Percentiles rank a stretch among this genome's conserved stretches.
Conservation (phyloP, 371 early-diverging fungal species). For the Basidiobolus meristosporus region DNA sequence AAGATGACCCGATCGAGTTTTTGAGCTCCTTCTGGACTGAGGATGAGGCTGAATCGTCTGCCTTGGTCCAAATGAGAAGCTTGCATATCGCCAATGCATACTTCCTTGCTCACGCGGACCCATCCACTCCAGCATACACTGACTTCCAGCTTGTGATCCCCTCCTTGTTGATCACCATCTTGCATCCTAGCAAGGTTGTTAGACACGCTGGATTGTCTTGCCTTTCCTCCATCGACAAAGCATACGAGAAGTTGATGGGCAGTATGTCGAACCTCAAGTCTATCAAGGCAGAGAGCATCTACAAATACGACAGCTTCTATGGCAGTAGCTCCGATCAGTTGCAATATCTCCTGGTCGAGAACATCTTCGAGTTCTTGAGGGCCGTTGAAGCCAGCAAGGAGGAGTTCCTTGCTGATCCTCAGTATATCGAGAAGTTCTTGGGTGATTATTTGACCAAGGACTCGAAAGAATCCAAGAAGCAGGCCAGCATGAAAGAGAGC, state of each 20-base stretch:
- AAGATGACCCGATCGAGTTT: constrained; percentile 35
- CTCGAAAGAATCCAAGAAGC: constrained; percentile 7
- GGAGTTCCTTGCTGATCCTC: constrained; percentile 20
- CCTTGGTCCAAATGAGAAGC: constrained; percentile 26
- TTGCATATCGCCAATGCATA: constrained; percentile 40
- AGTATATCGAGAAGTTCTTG: constrained; percentile 10
- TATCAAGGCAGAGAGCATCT: too few relatives aligned
- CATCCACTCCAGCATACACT: constrained; percentile 6
- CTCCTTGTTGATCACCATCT: constrained; percentile 23
- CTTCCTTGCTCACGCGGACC: constrained; percentile 18
- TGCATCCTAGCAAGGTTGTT: too few relatives aligned
- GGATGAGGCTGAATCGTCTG: constrained; percentile 3
- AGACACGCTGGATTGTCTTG: too few relatives aligned
- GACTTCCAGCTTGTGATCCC: constrained; percentile 78
- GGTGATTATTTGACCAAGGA: too few relatives aligned
- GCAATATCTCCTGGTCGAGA: neutral
- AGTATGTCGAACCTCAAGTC: too few relatives aligned
- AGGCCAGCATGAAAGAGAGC: constrained; percentile 5
- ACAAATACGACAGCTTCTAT: constrained; percentile 24
- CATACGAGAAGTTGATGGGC: too few relatives aligned
- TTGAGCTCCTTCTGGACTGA: constrained; percentile 37
- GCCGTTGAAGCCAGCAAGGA: constrained; percentile 8
- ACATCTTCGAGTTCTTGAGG: constrained; percentile 8
- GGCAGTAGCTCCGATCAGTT: constrained; percentile 11
- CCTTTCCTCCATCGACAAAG: too few relatives aligned